These are phyloP conservation scores for Keithomyces neogunnii DNA, from an alignment of 2,329 filamentous ascomycete genomes.

Conservation along the genomic window DNA sequence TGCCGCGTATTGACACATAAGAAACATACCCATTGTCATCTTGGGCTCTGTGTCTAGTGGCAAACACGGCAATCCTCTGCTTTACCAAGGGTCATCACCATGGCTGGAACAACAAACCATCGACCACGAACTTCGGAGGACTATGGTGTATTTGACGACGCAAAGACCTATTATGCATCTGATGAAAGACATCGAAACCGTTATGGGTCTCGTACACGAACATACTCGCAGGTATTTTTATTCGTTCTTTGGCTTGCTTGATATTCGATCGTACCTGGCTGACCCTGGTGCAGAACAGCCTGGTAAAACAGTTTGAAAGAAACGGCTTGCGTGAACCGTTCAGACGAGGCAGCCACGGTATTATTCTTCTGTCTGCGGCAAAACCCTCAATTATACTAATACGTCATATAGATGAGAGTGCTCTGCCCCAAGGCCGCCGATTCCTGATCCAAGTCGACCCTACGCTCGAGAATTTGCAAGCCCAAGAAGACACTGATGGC, in stretches of 20 bases:
- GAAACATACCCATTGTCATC: not conserved
- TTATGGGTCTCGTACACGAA: slow-evolving; percentile 42
- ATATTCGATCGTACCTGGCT: slow-evolving; percentile 4
- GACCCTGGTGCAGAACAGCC: slow-evolving; percentile 37
- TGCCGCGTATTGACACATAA: no score
- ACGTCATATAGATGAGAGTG: slow-evolving; percentile 56
- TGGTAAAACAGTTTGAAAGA: slow-evolving; percentile 44
- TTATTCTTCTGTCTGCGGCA: slow-evolving; percentile 10
- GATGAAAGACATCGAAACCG: slow-evolving; percentile 45
- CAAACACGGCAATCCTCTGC: not conserved
- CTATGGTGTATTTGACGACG: slow-evolving; percentile 46
- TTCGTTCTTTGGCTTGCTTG: not conserved
- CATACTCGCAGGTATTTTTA: slow-evolving; percentile 43
- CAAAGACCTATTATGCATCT: slow-evolving; percentile 49
- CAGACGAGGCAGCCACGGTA: slow-evolving; percentile 52
- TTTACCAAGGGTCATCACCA: slow-evolving; percentile 8
- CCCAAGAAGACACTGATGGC: slow-evolving; percentile 83
- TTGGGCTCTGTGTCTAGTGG: not conserved
- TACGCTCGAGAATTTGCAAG: slow-evolving; percentile 69
- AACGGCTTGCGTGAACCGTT: slow-evolving; percentile 45
- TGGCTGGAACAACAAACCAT: slow-evolving; percentile 20
- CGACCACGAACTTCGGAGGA: slow-evolving; percentile 33
- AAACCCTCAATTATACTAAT: not conserved
- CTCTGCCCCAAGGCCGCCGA: slow-evolving; percentile 56
- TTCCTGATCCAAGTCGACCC: slow-evolving; percentile 83